Base-by-base conservation (phyloP, 2,329 filamentous ascomycete species). In the Zasmidium angulare region DNA sequence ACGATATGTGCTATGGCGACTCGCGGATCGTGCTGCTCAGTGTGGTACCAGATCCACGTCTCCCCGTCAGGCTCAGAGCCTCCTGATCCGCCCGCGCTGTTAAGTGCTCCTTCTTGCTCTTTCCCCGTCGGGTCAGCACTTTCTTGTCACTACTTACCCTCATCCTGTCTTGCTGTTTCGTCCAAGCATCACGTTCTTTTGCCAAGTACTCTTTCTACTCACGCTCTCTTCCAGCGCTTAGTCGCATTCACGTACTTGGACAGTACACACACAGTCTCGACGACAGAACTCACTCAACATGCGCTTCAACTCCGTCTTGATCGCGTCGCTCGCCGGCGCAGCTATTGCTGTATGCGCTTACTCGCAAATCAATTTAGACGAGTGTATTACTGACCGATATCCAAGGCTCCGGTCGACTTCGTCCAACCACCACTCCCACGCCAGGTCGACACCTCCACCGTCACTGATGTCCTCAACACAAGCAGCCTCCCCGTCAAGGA, bases 241-340 rank as follows among this genome's bases (percentile, higher is more conserved):
- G 36, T 43, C 36, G 36, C 36, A 43, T 17, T 17, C n/a, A 55
- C 20, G n/a, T 46, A 29, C 40, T 48, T 36, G 17, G 22, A 55
- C 43, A 48, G 19, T 54, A 31, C n/a, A 12, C 2, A 2, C 14
- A 3, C 14, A 3, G 22, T 46, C n/a, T 31, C 17, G n/a, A 19
- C 23, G 53, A 40, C 20, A 52, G 19, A 17, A 11, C 26, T 11
- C 26, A 29, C 26, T 54, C 48, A 52, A 17, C 22, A 57, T 52
- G 55, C 48, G 48, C 26, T 14, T 52, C 48, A 51, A 50, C 22
- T 46, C 31, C n/a, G 48, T 52, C 21, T 29, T 52, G 36, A 47
- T 52, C n/a, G 46, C 48, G n/a, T 57, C 49, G 20, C 55, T 57
- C 36, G 47, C 48, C 3, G 36, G 55, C 6, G 55, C 55, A 14